A percentile compares a stretch with the other conserved stretches of the same genome.
Evolutionary conservation across 2,329 filamentous ascomycete species (phyloP).

Genomic region (Ceratocystiopsis sp.): DNA sequence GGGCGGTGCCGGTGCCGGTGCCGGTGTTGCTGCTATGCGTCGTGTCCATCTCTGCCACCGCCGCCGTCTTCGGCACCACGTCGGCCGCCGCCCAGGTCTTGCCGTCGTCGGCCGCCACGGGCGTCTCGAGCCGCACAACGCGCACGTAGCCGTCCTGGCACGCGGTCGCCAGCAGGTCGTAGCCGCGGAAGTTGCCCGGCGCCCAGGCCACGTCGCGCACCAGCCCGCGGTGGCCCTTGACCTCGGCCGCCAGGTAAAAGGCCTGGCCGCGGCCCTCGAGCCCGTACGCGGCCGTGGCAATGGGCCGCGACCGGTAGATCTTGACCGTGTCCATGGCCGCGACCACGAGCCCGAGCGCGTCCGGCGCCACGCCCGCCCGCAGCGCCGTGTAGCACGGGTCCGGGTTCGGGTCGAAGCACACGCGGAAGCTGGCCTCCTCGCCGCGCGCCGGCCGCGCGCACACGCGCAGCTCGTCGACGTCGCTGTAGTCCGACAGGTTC

Average conservation of each 20-base stretch:
- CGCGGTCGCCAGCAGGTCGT: conserved; percentile 79
- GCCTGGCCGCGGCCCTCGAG: conserved; percentile 45
- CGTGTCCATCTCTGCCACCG: conserved; percentile 1
- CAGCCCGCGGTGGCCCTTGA: conserved; percentile 56
- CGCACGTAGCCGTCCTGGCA: conserved; percentile 82
- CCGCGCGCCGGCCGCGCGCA: conserved; percentile 55
- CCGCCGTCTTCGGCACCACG: conserved; percentile 20
- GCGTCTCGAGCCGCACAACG: conserved; percentile 66
- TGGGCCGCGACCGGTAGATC: conserved; percentile 60
- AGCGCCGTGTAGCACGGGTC: conserved; percentile 64
- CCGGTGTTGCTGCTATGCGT: neutral
- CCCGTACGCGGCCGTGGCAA: conserved; percentile 32
- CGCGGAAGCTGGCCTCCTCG: conserved; percentile 73
- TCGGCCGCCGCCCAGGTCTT: conserved; percentile 32
- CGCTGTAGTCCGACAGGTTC: conserved; percentile 57
- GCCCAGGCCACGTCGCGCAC: conserved; percentile 88
- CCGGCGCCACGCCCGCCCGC: conserved; percentile 62
- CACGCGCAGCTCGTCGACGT: conserved; percentile 61
- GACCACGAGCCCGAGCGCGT: conserved; percentile 66
- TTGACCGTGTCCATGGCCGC: conserved; percentile 71
- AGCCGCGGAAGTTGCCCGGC: conserved; percentile 74
- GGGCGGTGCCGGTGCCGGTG: neutral
- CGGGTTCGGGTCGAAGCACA: conserved; percentile 77
- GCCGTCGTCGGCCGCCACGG: conserved; percentile 23
- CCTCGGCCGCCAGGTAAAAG: conserved; percentile 70